Evolutionary conservation across 495 filamentous ascomycete genomes (phyloP), one percentile per base, ranked within the genome.

Genomic region (Xylaria longipes): DNA sequence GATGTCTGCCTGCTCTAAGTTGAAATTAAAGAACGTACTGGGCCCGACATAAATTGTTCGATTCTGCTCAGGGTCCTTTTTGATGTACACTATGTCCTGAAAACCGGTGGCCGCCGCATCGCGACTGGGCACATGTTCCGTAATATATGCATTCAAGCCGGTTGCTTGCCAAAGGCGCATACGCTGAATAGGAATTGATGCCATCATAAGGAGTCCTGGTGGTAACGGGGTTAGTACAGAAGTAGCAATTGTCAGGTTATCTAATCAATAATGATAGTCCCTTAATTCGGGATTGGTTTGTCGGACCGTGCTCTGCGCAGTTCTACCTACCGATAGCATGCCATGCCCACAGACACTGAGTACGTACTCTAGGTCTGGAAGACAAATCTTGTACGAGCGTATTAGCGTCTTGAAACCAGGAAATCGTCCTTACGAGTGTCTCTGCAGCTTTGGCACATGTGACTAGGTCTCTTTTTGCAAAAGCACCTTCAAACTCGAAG

Each of bases 141-240:
- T 37, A 17, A 37, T 1, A 5, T 14, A n/a, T n/a, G 1, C 33
- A 6, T 35, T 31, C n/a, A 27, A n/a, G n/a, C 6, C 22, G 6
- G 48, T 25, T 3, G 12, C 0, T 29, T 14, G 14, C 1, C 5
- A 14, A 33, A 57, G 0, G 4, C 15, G 7, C 12, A 39, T 39
- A 22, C 11, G 17, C 27, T 20, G 31, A 4, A 61, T 20, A 37
- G 57, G 57, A 9, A 61, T n/a, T 39, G 57, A 61, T 14, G 57
- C 57, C 57, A 61, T 61, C 57, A 61, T 61, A 4, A 61, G 57
- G 17, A 61, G 57, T 33, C 57, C 57, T 61, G 17, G 33, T 33
- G 11, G 25, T 25, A 31, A 33, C 33, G 33, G 1, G 29, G 57
- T 39, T 61, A 61, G 29, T 20, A 25, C 17, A 57, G 11, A 12